Conservation (phyloP, 192 early-diverging fungal species). For the Coemansia sp. region DNA sequence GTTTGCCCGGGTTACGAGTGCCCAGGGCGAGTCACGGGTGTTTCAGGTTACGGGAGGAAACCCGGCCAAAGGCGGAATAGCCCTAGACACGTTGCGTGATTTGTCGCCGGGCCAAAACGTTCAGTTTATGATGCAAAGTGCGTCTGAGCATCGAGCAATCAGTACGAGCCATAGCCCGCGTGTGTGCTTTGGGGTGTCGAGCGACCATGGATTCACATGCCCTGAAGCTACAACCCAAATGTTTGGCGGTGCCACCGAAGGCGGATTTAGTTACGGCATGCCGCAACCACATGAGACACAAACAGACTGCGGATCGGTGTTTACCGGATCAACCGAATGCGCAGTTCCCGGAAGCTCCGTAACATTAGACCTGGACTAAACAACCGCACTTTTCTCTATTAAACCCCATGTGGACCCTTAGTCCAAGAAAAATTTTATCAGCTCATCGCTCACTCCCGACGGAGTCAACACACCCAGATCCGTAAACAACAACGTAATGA, state of each 20-base stretch:
- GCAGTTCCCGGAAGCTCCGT: conserved; percentile 32
- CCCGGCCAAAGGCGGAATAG: conserved; percentile 47
- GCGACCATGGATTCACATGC: neutral
- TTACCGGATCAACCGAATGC: conserved; percentile 35
- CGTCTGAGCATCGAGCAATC: neutral
- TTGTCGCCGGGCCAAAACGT: conserved; percentile 23
- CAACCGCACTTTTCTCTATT: too few species aligned
- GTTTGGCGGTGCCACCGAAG: conserved; percentile 30
- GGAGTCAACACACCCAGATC: conserved; percentile 91
- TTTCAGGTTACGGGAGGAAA: conserved; percentile 47
- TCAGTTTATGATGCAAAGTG: conserved; percentile 33
- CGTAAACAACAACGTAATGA: conserved; percentile 85
- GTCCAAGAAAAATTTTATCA: conserved; percentile 79
- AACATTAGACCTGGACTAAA: neutral
- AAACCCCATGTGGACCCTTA: conserved; percentile 1
- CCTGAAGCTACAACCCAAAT: neutral
- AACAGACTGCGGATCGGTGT: conserved; percentile 9
- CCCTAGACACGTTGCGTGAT: conserved; percentile 36
- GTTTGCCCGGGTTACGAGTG: conserved; percentile 22
- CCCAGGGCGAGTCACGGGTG: conserved; percentile 9
- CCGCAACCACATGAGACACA: neutral
- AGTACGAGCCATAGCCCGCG: neutral
- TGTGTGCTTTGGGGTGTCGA: neutral
- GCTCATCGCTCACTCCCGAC: conserved; percentile 79
- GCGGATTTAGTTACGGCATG: conserved; percentile 36